Base-by-base conservation (phyloP, 2,329 filamentous ascomycete species). In the Aurifilum marmelostoma region DNA sequence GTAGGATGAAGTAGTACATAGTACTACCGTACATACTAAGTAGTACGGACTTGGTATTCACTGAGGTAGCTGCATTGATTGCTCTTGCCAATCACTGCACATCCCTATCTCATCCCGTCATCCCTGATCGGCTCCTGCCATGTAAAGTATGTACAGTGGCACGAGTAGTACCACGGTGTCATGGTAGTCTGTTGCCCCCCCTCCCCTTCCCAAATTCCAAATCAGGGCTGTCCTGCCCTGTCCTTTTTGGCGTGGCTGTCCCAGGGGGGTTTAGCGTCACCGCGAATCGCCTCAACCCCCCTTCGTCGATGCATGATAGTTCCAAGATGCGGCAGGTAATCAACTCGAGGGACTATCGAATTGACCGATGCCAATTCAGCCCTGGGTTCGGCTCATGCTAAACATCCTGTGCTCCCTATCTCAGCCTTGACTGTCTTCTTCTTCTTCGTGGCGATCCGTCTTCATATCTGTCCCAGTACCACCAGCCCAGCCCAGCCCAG, bases 331-430 rank as follows among this genome's bases (percentile, higher is more conserved):
- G 52, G 24, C 52, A 56, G 24, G 6, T 56, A 56, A 56, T 56
- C 52, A 56, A 56, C 52, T 56, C 52, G 52, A 56, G 27, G n/a
- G 52, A 50, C 52, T 59, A 59, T 59, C 56, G 56, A 59, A 59
- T 37, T 37, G 65, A 62, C n/a, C n/a, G n/a, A n/a, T n/a, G 8
- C 43, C 66, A 74, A 67, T 72, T 70, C n/a, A n/a, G n/a, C n/a
- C 73, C 75, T 74, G 65, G 67, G 61, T 61, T 66, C 39, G 75
- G 74, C 73, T 47, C 41, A 21, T 47, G 41, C 18, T 47, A 21
- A 21, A 47, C 74, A 75, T 74, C 66, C 72, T 21, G 43, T 62
- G 11, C 41, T 39, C 34, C 24, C 37, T 37, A 7, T 34, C 47
- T 21, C 18, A 14, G 21, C 11, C 11, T 2, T 14, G 11, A 2